Evolutionary conservation across 208 protist species (phyloP).

Genomic region (Acanthamoeba lenticulata): DNA sequence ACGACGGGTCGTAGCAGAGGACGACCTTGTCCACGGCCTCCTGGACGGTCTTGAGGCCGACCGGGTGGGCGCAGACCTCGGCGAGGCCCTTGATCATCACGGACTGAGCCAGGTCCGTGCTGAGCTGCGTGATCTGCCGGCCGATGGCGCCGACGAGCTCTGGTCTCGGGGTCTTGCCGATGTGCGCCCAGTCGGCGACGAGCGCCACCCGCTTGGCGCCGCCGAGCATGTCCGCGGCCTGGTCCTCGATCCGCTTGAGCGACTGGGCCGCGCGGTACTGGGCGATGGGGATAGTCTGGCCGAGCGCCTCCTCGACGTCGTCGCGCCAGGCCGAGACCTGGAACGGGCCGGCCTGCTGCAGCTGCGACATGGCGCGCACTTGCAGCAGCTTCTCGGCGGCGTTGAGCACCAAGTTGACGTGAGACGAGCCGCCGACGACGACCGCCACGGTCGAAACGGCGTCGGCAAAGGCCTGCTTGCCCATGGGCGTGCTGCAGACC

Average conservation of each 20-base stretch:
- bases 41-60: not conserved
- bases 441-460: not conserved
- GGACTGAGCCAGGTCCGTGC: not conserved
- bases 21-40: not conserved
- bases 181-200: not conserved
- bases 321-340: not conserved
- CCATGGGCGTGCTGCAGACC: slow-evolving; percentile 9
- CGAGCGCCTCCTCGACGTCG: not conserved
- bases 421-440: not conserved
- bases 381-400: not conserved
- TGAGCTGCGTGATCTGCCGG: not conserved
- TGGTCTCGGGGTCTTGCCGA: too few relatives aligned
- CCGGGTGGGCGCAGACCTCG: not conserved
- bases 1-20: not conserved
- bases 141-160: not conserved
- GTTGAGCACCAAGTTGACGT: not conserved
- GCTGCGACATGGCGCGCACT: not conserved
- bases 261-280: not conserved
- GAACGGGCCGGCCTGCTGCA: not conserved
- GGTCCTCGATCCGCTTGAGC: not conserved
- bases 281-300: not conserved
- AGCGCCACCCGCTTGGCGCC: not conserved
- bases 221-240: not conserved
- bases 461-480: not conserved
- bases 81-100: not conserved